These are phyloP conservation scores for Paramecium biaurelia DNA, from an alignment of 73 alveolate genomes.

Conservation along the genomic window DNA sequence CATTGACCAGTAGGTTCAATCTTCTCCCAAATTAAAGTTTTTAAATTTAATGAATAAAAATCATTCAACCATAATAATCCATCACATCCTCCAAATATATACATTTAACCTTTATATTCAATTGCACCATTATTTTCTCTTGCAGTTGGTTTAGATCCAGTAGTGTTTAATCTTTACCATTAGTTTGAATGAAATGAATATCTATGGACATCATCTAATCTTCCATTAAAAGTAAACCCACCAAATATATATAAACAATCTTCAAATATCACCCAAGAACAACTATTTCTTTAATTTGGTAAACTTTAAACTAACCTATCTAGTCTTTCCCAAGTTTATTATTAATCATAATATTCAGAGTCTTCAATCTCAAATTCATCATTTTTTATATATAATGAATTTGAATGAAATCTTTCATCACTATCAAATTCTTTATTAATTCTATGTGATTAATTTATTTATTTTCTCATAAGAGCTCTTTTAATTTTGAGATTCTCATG, in stretches of 20 bases:
- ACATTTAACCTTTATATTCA: slow-evolving; percentile 86
- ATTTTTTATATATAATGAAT: background rate
- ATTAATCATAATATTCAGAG: background rate
- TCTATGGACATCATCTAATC: slow-evolving; percentile 54
- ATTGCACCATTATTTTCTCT: slow-evolving; percentile 84
- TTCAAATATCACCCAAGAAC: slow-evolving; percentile 56
- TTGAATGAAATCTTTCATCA: slow-evolving; percentile 4
- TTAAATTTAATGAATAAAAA: slow-evolving; percentile 88
- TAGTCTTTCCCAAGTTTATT: slow-evolving; percentile 45
- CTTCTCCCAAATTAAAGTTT: slow-evolving; percentile 73
- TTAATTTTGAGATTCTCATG: background rate
- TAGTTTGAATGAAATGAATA: background rate
- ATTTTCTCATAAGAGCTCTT: slow-evolving; percentile 26
- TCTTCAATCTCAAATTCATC: background rate
- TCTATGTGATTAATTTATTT: slow-evolving; percentile 32
- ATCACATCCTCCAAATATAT: slow-evolving; percentile 97
- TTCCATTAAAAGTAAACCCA: slow-evolving; percentile 62
- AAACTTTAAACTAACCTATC: background rate
- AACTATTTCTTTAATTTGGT: slow-evolving; percentile 47
- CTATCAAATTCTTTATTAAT: background rate
- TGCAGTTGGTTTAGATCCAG: slow-evolving; percentile 42
- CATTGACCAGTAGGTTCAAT: slow-evolving; percentile 21
- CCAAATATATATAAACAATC: slow-evolving; percentile 55
- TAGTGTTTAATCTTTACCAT: slow-evolving; percentile 28
- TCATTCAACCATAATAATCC: slow-evolving; percentile 94